phyloP scores from a whole-genome alignment of 2,329 filamentous ascomycete genomes.

The Fusarium sp. region DNA sequence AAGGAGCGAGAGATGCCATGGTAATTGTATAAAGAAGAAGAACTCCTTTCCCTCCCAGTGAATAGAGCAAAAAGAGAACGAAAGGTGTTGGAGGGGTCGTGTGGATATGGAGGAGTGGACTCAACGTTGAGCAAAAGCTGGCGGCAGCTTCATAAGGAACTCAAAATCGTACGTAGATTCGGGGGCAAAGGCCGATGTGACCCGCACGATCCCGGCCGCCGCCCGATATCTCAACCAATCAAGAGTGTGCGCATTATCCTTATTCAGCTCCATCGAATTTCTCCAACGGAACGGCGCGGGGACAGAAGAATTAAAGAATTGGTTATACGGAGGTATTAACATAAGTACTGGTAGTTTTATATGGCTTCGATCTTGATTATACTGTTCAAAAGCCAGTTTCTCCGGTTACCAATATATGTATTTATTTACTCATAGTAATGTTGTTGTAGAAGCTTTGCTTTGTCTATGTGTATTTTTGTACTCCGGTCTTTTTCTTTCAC shows the following conservation, averaged over 20 bases:
- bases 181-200: constrained; percentile 46
- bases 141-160: constrained; percentile 38
- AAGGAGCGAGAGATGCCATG: constrained; percentile 58
- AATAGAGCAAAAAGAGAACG: constrained; percentile 1
- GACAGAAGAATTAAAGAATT: constrained; percentile 4
- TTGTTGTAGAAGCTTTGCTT: neutral
- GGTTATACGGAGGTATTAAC: neutral
- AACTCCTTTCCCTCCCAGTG: constrained; percentile 7
- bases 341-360: no score
- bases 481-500: neutral
- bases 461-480: neutral
- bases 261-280: constrained; percentile 25
- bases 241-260: constrained; percentile 25
- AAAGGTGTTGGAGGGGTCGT: constrained; percentile 28
- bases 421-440: no score
- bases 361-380: no score
- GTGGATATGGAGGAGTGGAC: constrained; percentile 12
- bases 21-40: neutral
- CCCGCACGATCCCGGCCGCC: constrained; percentile 42
- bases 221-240: constrained; percentile 40
- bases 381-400: neutral
- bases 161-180: constrained; percentile 47
- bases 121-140: constrained; percentile 40
- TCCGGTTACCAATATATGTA: no score
- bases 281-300: constrained; percentile 3